Evolutionary conservation across 768 basidiomycete species (phyloP), one percentile per base, ranked within the genome.

Genomic region (Suillus sp.): DNA sequence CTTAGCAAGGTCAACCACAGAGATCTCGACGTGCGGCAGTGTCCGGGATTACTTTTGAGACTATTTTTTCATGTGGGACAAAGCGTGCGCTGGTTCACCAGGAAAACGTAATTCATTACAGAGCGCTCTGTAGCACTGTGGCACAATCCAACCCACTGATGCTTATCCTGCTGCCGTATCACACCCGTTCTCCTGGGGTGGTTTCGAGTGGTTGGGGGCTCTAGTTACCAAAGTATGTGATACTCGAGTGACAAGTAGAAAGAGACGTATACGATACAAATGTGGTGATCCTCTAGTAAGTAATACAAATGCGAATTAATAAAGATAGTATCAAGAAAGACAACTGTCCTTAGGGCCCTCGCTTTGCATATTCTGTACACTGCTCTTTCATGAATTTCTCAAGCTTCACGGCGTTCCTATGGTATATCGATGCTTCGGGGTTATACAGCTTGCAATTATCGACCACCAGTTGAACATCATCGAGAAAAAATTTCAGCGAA

Each of bases 401-500:
- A 76, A 99, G 74, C 76, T 86, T 90, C 67, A 83, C 88, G 9
- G 95, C 96, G 67, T 93, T 91, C 77, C 89, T 92, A 60, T 88
- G 85, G 73, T 95, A 97, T 58, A 90, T 83, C 4, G 88, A 85
- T 27, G 80, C 80, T 68, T 94, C 91, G 2, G 88, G 87, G 72
- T 99, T 99, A 78, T 96, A 99, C 59, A 81, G 74, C 62, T 88
- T 81, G 77, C 96, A 97, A 71, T 99, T 99, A 67, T 93, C 86
- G 70, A 93, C 93, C 60, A 99, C 85, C 61, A 97, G 80, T 66
- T 88, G 85, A 18, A 90, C 90, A 72, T 99, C 97, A 48, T 83
- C 84, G 22, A 87, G 74, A 70, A 98, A 96, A 37, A 81, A 78
- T 56, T 89, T 88, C 58, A 95, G 77, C n/a, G 83, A 80, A 13